Evolutionary conservation across 768 basidiomycete species (phyloP).

Genomic region (Exidia glandulosa): DNA sequence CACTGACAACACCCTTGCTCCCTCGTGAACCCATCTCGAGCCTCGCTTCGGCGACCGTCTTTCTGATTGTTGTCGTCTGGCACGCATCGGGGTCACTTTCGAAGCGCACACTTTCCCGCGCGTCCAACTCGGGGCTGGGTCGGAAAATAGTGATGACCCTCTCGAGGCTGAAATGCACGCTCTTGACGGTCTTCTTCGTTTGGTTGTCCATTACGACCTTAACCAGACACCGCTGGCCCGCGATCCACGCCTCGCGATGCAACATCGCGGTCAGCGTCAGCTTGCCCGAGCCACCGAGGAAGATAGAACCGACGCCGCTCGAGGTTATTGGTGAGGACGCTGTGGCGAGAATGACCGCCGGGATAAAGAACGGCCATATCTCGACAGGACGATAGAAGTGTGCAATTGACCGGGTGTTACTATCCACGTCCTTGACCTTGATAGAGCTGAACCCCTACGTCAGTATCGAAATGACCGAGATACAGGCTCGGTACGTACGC

Average conservation of each 20-base stretch:
- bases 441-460: slow-evolving; percentile 38
- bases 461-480: neutral
- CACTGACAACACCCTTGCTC: slow-evolving; percentile 60
- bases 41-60: slow-evolving; percentile 51
- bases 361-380: slow-evolving; percentile 67
- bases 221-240: slow-evolving; percentile 69
- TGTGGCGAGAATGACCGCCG: slow-evolving; percentile 47
- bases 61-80: slow-evolving; percentile 48
- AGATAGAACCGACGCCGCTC: slow-evolving; percentile 40
- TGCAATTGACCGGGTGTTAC: slow-evolving; percentile 58
- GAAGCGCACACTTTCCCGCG: slow-evolving; percentile 12
- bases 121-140: slow-evolving; percentile 32
- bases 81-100: slow-evolving; percentile 44
- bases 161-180: slow-evolving; percentile 48
- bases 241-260: slow-evolving; percentile 67
- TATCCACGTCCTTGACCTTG: slow-evolving; percentile 57
- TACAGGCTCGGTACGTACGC: slow-evolving; percentile 35
- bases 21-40: slow-evolving; percentile 57
- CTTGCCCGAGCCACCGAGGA: slow-evolving; percentile 54
- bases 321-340: slow-evolving; percentile 49
- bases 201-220: slow-evolving; percentile 56
- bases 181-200: slow-evolving; percentile 56
- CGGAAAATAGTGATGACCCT: slow-evolving; percentile 59
- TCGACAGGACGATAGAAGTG: slow-evolving; percentile 83
- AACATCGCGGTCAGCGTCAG: slow-evolving; percentile 56